Evolutionary conservation across 768 basidiomycete genomes (phyloP), one percentile per base, ranked within the genome.

Genomic region (Boletus rubroflammeus): DNA sequence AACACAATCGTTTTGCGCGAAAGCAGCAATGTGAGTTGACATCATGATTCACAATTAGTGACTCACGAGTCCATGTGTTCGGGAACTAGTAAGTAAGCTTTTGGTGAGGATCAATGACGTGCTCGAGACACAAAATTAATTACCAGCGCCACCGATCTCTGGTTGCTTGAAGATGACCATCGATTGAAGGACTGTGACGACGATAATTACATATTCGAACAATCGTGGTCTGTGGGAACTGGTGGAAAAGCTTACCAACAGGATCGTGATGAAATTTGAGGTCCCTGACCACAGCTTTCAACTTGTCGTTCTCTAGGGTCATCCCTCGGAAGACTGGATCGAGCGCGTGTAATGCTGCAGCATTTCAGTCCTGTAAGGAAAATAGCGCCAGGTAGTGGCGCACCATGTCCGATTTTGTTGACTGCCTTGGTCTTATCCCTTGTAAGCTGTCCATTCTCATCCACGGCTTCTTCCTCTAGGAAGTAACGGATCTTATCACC

Each of bases 91-190:
- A 36, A 50, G 32, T 25, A 29, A 50, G 38, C 15, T 13, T 36
- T 40, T 6, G 31, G 32, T 48, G 14, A 55, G 42, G 14, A 17
- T 44, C 21, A 9, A 23, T 13, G 34, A 43, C 42, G 19, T 42
- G 23, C 19, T 26, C 19, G 21, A 47, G 38, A 50, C 51, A 23
- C 32, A 21, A 41, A 29, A 14, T 17, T 19, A 59, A 74, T 59
- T 53, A 93, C 93, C 93, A 81, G 90, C 85, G 2, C 93, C 93
- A 2, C 97, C 96, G 25, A 98, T 95, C 51, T 86, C 78, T 5
- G 90, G 85, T 66, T 98, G 94, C 71, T 98, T 98, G 63, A 87
- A 93, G 56, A 98, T 99, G 31, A 96, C 77, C 94, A 97, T 97
- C 3, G 90, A 92, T 66, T 96, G 93, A 31, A 95, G 75, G 2